Percentiles rank a stretch among this genome's conserved stretches.
Conservation (phyloP, 306 rosid species). For the Alnus glutinosa region DNA sequence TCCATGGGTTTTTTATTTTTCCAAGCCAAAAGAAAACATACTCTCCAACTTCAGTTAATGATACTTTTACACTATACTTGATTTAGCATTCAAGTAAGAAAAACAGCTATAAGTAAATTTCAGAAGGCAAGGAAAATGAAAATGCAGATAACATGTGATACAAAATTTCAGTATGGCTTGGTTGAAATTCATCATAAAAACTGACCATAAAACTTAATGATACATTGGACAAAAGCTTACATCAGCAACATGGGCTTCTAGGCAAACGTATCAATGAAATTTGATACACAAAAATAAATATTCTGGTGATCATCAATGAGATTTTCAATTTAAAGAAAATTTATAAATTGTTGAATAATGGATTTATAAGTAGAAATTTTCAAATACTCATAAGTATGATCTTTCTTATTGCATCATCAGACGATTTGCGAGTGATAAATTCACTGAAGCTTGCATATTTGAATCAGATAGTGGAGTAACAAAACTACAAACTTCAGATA, state of each 20-base stretch:
- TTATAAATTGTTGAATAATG: not conserved
- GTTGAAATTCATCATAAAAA: conserved; percentile 1
- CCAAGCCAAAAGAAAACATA: not conserved
- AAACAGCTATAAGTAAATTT: not conserved
- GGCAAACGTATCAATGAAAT: not conserved
- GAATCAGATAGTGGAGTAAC: not conserved
- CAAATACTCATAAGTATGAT: not conserved
- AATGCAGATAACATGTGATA: no score
- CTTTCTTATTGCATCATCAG: not conserved
- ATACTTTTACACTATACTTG: not conserved
- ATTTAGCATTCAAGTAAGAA: conserved; percentile 9
- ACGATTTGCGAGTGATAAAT: not conserved
- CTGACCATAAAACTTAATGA: not conserved
- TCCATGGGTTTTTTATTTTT: not conserved
- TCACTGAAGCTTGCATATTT: not conserved
- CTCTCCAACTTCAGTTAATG: not conserved
- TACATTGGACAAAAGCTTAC: not conserved
- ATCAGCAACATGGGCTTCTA: conserved; percentile 5
- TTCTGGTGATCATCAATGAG: not conserved
- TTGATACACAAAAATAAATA: not conserved
- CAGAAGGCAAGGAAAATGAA: not conserved
- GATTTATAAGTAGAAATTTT: not conserved
- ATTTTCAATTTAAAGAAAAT: not conserved
- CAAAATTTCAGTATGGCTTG: conserved; percentile 1
- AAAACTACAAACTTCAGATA: not conserved